phyloP scores from a whole-genome alignment of 208 protist species.

The Kentomonas sorsogonicus region DNA sequence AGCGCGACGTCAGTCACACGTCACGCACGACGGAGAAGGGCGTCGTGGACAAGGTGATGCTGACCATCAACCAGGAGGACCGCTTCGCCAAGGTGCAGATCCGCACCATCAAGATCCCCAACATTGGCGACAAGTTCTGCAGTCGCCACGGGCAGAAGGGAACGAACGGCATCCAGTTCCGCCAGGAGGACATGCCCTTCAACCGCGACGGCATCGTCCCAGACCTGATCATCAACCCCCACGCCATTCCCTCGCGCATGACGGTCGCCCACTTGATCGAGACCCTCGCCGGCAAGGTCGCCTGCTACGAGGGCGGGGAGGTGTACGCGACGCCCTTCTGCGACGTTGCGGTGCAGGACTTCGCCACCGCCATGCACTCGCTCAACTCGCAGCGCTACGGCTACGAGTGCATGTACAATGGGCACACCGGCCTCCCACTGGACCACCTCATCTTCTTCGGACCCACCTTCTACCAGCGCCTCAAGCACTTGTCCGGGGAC shows the following conservation, averaged over 20 bases:
- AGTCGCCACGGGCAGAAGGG: conserved; percentile 99
- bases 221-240: conserved; percentile 99
- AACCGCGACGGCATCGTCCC: conserved; percentile 94
- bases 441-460: conserved; percentile 98
- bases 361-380: conserved; percentile 78
- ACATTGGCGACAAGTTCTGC: conserved; percentile 99
- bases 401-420: conserved; percentile 95
- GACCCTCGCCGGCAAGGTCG: conserved; percentile 62
- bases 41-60: conserved; percentile 93
- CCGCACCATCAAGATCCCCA: conserved; percentile 91
- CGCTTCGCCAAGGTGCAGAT: conserved; percentile 93
- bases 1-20: conserved; percentile 76
- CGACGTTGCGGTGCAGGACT: conserved; percentile 93
- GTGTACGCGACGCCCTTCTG: conserved; percentile 94
- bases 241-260: conserved; percentile 99
- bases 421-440: conserved; percentile 97
- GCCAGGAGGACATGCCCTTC: conserved; percentile 99
- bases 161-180: conserved; percentile 96
- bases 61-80: conserved; percentile 92
- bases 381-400: conserved; percentile 96
- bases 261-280: conserved; percentile 99
- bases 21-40: conserved; percentile 89
- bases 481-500: conserved; percentile 99
- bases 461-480: conserved; percentile 99
- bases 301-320: conserved; percentile 96